These are phyloP conservation scores for Tricholoma terreum DNA, from an alignment of 768 basidiomycete genomes.

Conservation along the genomic window DNA sequence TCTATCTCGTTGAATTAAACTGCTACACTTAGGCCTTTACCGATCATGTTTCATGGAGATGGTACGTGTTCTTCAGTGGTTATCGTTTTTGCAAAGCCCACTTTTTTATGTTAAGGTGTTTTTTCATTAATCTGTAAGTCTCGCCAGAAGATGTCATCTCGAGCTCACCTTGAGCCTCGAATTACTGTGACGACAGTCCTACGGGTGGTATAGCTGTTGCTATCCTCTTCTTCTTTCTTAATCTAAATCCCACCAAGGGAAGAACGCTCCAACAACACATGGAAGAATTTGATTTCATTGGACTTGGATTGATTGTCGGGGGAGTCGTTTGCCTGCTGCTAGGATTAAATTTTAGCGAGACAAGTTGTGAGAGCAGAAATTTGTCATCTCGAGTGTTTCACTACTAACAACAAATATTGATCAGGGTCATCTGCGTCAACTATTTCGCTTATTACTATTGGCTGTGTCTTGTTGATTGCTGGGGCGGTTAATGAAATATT, in stretches of 20 bases:
- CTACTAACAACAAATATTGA: background rate
- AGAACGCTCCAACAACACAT: slow-evolving; percentile 56
- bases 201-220: slow-evolving; percentile 64
- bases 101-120: slow-evolving; percentile 46
- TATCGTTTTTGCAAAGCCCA: slow-evolving; percentile 2
- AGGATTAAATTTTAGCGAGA: slow-evolving; percentile 72
- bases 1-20: slow-evolving; percentile 1
- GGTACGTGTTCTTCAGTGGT: slow-evolving; percentile 38
- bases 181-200: slow-evolving; percentile 42
- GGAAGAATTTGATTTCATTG: slow-evolving; percentile 70
- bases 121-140: slow-evolving; percentile 72
- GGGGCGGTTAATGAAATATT: slow-evolving; percentile 56
- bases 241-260: slow-evolving; percentile 71
- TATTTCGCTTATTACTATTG: slow-evolving; percentile 60
- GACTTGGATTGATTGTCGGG: slow-evolving; percentile 56
- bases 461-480: slow-evolving; percentile 47
- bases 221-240: slow-evolving; percentile 70
- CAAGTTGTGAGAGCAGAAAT: slow-evolving; percentile 59
- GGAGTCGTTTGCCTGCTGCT: slow-evolving; percentile 69
- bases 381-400: too few species aligned
- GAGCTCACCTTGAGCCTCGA: background rate
- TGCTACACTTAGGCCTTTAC: slow-evolving; percentile 51
- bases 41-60: slow-evolving; percentile 77
- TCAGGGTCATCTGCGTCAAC: slow-evolving; percentile 59
- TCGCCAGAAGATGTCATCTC: background rate